Percentiles rank a stretch among this genome's conserved stretches.
Conservation (phyloP, 2,329 filamentous ascomycete genomes). For the Fusarium citri region DNA sequence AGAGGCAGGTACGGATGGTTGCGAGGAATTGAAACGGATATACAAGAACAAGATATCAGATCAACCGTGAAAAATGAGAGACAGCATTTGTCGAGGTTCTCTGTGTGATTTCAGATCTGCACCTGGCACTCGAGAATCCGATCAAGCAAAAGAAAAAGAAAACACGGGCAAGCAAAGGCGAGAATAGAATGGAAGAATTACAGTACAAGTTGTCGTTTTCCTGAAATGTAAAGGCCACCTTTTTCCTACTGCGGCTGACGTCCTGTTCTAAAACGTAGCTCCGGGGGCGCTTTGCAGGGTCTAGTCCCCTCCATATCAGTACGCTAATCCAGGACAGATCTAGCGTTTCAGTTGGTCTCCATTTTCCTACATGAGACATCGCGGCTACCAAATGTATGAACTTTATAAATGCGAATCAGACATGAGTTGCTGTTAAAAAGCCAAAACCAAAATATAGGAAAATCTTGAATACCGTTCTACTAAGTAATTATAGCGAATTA, state of each 20-base stretch:
- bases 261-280: slow-evolving; percentile 35
- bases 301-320: slow-evolving; percentile 12
- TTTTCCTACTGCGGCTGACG: slow-evolving; percentile 42
- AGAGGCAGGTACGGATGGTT: slow-evolving; percentile 18
- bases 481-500: too few species aligned
- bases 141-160: slow-evolving; percentile 24
- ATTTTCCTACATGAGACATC: neutral
- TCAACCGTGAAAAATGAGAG: slow-evolving; percentile 34
- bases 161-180: slow-evolving; percentile 29
- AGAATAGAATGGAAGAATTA: slow-evolving; percentile 26
- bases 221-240: slow-evolving; percentile 39
- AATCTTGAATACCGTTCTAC: too few species aligned
- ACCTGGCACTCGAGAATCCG: slow-evolving; percentile 36
- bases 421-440: neutral
- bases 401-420: slow-evolving; percentile 2
- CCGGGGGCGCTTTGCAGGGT: slow-evolving; percentile 26
- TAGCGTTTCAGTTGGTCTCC: neutral
- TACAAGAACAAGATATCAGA: slow-evolving; percentile 9
- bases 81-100: slow-evolving; percentile 30
- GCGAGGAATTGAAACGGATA: slow-evolving; percentile 10
- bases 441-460: neutral
- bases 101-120: slow-evolving; percentile 23
- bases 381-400: neutral
- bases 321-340: slow-evolving; percentile 27
- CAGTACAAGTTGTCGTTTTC: slow-evolving; percentile 28